These are phyloP conservation scores for Phoma herbarum DNA, from an alignment of 2,329 filamentous ascomycete species.

Conservation along the genomic window DNA sequence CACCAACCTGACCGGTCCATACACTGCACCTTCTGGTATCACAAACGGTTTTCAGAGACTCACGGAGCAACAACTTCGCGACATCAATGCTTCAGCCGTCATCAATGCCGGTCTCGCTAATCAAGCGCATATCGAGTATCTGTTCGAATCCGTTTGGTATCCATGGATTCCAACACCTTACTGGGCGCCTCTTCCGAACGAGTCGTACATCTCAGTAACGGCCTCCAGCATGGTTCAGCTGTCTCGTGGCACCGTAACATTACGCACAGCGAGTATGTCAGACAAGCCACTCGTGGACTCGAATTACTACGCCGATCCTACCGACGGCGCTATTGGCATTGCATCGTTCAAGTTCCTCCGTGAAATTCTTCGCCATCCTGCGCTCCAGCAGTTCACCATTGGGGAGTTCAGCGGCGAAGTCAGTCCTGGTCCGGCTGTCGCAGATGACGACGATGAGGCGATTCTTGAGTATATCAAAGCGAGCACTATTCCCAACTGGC, in stretches of 20 bases:
- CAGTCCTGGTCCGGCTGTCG: constrained; percentile 37
- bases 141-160: constrained; percentile 38
- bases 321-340: constrained; percentile 47
- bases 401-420: constrained; percentile 39
- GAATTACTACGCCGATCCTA: constrained; percentile 45
- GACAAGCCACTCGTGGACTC: constrained; percentile 49
- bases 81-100: constrained; percentile 29
- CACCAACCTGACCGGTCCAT: constrained; percentile 39
- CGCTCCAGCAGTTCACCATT: constrained; percentile 31
- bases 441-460: constrained; percentile 40
- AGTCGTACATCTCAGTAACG: constrained; percentile 48
- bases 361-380: constrained; percentile 34
- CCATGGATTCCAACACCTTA: constrained; percentile 38
- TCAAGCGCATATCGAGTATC: constrained; percentile 42
- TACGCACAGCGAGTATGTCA: constrained; percentile 39
- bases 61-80: constrained; percentile 28
- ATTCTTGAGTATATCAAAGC: constrained; percentile 39
- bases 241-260: constrained; percentile 50
- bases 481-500: constrained; percentile 38
- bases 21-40: constrained; percentile 44
- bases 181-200: constrained; percentile 44
- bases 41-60: constrained; percentile 44
- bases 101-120: constrained; percentile 32
- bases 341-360: constrained; percentile 46
- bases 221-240: constrained; percentile 37